Base-by-base conservation (phyloP, 352 stramenopile genomes). In the Phytophthora cactorum region DNA sequence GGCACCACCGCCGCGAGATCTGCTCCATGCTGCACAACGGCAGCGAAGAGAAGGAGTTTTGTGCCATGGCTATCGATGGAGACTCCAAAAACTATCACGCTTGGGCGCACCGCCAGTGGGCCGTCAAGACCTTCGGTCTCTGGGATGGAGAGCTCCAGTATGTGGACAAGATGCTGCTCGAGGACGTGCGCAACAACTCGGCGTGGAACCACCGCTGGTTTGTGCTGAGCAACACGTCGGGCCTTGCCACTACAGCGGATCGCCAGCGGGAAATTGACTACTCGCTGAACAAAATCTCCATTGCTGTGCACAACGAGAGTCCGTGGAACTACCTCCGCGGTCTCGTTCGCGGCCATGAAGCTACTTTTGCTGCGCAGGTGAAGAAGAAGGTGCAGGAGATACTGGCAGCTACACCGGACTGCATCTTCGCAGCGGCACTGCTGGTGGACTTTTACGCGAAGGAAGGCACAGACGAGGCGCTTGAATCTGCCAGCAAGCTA, bases 61-160 rank as follows among this genome's bases (percentile, higher is more conserved):
- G 96, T 38, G 87, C 84, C 47, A 76, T 85, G 50, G 93, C 98
- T n/a, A 89, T 99, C 34, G 68, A 82, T 1, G 85, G 92, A n/a
- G 98, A 99, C 80, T 78, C 89, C 28, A 99, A 99, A 84, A 99
- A 99, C 76, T 99, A 99, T 78, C 98, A 99, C 78, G 96, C 96
- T 4, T 99, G 98, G 98, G 93, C 92, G 3, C 96, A 99, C 73
- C 91, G 88, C n/a, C 96, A 99, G 77, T 99, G 93, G 94, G 88
- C 97, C 7, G 68, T 98, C 52, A 88, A 93, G 66, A 88, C 78
- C 8, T 95, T 96, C 64, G 39, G 63, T 5, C 75, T 97, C n/a
- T 99, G 93, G 88, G 85, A 97, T 43, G 82, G 80, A 45, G 98
- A 99, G 88, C 79, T 99, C 29, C 82, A 82, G 39, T 98, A 88